A percentile compares a stretch with the other conserved stretches of the same genome.
phyloP scores from a whole-genome alignment of 345 rosid genomes.

The Iberis pinnata region DNA sequence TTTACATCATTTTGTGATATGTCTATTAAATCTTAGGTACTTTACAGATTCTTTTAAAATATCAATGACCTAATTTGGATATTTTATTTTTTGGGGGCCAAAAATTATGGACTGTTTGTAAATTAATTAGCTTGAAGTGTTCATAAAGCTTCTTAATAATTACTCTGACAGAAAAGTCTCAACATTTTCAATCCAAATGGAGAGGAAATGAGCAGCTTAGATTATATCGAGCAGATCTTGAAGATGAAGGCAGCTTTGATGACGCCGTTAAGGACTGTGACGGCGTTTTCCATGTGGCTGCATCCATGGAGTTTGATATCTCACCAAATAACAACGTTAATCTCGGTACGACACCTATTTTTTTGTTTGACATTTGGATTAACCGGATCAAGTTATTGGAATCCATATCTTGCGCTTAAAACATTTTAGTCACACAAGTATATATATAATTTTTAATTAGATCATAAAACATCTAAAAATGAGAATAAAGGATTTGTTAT shows the following conservation, averaged over 20 bases:
- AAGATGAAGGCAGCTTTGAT: constrained; percentile 68
- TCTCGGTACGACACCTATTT: constrained; percentile 32
- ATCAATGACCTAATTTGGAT: neutral
- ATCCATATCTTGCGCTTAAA: too few relatives aligned
- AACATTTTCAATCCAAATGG: constrained; percentile 41
- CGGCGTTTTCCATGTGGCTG: constrained; percentile 86
- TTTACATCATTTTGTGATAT: neutral
- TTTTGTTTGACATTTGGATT: too few relatives aligned
- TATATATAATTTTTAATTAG: too few relatives aligned
- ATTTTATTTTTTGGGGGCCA: neutral
- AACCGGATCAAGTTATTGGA: too few relatives aligned
- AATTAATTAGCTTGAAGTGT: neutral
- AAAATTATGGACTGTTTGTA: neutral
- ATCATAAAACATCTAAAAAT: too few relatives aligned
- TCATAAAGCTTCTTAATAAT: neutral
- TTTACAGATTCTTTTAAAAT: neutral
- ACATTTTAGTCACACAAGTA: too few relatives aligned
- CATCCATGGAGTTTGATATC: constrained; percentile 61
- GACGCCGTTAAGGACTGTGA: constrained; percentile 64
- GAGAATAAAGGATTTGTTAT: too few relatives aligned
- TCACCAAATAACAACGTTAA: constrained; percentile 25
- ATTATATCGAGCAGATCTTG: constrained; percentile 65
- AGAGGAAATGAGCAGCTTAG: constrained; percentile 38
- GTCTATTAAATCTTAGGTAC: neutral
- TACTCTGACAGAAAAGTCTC: constrained; percentile 40